These are phyloP conservation scores for Barnettozyma salicaria DNA, from an alignment of 805 yeast species.

Conservation along the genomic window DNA sequence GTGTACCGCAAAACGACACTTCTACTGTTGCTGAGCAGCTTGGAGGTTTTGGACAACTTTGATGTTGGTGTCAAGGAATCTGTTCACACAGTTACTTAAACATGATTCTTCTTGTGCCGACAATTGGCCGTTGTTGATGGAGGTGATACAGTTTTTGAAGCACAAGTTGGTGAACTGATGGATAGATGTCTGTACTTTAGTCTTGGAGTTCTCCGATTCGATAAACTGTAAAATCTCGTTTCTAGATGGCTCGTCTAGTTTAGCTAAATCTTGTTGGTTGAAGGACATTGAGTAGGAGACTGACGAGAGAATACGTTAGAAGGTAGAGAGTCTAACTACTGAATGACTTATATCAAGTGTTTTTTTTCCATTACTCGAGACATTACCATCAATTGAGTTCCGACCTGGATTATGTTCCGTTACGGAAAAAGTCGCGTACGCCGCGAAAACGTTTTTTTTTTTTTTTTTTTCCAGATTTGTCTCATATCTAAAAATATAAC, in stretches of 20 bases:
- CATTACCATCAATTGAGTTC: too few species aligned
- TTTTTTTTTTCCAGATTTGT: too few species aligned
- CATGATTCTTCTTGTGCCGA: conserved; percentile 61
- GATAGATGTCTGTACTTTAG: conserved; percentile 80
- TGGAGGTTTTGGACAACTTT: conserved; percentile 55
- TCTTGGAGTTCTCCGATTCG: conserved; percentile 78
- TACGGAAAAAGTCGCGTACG: too few species aligned
- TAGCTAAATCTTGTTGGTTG: conserved; percentile 36
- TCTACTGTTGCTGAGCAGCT: conserved; percentile 16
- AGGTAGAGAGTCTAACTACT: neutral
- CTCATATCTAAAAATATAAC: too few species aligned
- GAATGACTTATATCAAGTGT: too few species aligned
- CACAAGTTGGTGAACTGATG: conserved; percentile 88
- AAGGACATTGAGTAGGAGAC: conserved; percentile 21
- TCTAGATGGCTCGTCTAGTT: conserved; percentile 62
- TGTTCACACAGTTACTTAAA: conserved; percentile 71
- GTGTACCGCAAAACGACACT: neutral
- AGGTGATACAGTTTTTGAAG: conserved; percentile 73
- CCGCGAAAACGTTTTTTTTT: too few species aligned
- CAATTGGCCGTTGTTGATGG: conserved; percentile 42
- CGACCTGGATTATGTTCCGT: too few species aligned
- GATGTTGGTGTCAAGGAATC: conserved; percentile 84
- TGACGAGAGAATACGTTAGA: neutral
- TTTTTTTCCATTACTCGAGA: too few species aligned
- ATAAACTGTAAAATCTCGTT: conserved; percentile 70